Conservation (phyloP, 345 rosid species). For the Eucalyptus regnans region DNA sequence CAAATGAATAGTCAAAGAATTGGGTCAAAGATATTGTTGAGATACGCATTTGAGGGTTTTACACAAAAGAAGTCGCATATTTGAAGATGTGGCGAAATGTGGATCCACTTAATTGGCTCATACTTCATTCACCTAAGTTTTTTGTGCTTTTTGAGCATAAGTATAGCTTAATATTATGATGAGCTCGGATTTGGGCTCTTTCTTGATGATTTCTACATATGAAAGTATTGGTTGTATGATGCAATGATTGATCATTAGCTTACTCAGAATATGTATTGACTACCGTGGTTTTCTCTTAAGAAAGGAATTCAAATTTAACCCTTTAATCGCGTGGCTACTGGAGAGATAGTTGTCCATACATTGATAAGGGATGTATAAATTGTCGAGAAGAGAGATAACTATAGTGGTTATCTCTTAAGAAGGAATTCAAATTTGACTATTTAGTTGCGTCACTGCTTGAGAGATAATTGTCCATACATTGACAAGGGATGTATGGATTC, state of each 20-base stretch:
- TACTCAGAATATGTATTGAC: not conserved
- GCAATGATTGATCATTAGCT: not conserved
- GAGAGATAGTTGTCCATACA: too few species aligned
- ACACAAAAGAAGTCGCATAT: too few species aligned
- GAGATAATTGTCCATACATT: too few species aligned
- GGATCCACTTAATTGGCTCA: not conserved
- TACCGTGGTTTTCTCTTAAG: not conserved
- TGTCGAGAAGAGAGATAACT: too few species aligned
- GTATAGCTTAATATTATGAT: not conserved
- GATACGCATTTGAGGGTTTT: not conserved
- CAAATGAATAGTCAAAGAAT: not conserved
- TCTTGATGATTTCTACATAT: not conserved
- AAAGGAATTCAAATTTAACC: not conserved
- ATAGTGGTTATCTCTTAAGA: too few species aligned
- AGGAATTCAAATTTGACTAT: too few species aligned
- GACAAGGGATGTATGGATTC: too few species aligned
- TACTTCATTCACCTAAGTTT: not conserved
- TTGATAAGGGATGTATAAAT: too few species aligned
- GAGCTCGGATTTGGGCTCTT: too few species aligned
- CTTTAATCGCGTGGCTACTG: accelerated
- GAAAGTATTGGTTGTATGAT: not conserved
- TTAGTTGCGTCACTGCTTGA: too few species aligned
- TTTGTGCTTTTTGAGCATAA: not conserved
- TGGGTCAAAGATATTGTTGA: not conserved
- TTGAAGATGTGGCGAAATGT: not conserved